These are phyloP conservation scores for Yarrowia divulgata DNA, from an alignment of 805 yeast species.

Conservation along the genomic window DNA sequence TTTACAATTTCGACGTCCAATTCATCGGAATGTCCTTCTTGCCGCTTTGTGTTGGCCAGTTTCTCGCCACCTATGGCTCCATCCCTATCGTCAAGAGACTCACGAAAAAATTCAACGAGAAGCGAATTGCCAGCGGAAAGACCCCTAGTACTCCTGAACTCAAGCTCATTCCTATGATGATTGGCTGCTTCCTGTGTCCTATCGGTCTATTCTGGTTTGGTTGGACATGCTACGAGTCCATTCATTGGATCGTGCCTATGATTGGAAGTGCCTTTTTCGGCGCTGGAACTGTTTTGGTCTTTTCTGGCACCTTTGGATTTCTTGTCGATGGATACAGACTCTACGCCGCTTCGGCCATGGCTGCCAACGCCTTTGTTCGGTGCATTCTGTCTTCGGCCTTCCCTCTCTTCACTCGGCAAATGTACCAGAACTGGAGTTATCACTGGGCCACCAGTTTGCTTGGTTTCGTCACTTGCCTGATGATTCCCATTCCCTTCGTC, in stretches of 20 bases:
- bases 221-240: constrained; percentile 66
- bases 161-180: constrained; percentile 65
- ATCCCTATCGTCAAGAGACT: constrained; percentile 55
- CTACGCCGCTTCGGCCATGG: constrained; percentile 59
- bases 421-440: constrained; percentile 72
- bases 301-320: constrained; percentile 68
- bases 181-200: constrained; percentile 62
- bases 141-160: constrained; percentile 63
- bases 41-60: constrained; percentile 63
- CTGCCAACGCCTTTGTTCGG: constrained; percentile 83
- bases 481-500: constrained; percentile 60
- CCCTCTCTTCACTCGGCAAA: constrained; percentile 85
- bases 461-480: constrained; percentile 57
- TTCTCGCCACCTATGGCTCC: constrained; percentile 59
- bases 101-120: constrained; percentile 47
- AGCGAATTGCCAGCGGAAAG: constrained; percentile 57
- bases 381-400: constrained; percentile 77
- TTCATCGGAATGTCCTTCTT: constrained; percentile 66
- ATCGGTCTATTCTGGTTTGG: constrained; percentile 75
- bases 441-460: constrained; percentile 76
- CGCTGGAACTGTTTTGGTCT: constrained; percentile 63
- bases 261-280: constrained; percentile 67
- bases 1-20: constrained; percentile 58
- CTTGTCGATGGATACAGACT: constrained; percentile 56
- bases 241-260: constrained; percentile 69